A percentile compares a stretch with the other conserved stretches of the same genome.
phyloP scores from a whole-genome alignment of 2,329 filamentous ascomycete species.

The Colletotrichum acutatum region DNA sequence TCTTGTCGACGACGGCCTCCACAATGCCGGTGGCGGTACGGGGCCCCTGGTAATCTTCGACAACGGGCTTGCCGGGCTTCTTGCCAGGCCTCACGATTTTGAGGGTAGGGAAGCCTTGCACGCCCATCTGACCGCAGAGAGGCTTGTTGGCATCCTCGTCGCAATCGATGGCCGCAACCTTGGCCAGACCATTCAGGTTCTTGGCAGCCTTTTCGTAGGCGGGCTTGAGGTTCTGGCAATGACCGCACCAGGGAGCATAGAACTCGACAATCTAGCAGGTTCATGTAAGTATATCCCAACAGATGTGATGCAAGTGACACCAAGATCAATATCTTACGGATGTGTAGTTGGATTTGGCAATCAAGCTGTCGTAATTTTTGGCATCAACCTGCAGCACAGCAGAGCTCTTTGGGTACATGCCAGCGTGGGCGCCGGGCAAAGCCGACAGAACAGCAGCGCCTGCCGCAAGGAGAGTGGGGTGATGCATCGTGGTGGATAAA shows the following conservation, averaged over 20 bases:
- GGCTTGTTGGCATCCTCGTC: slow-evolving; percentile 93
- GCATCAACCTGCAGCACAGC: slow-evolving; percentile 85
- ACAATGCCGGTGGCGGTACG: slow-evolving; percentile 88
- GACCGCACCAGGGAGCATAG: slow-evolving; percentile 97
- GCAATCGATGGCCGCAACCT: slow-evolving; percentile 94
- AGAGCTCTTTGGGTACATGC: slow-evolving; percentile 87
- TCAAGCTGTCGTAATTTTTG: slow-evolving; percentile 83
- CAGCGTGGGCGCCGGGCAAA: slow-evolving; percentile 73
- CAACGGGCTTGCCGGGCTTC: slow-evolving; percentile 77
- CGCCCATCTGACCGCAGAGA: slow-evolving; percentile 85
- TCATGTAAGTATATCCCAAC: neutral
- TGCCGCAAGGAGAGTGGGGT: slow-evolving; percentile 61
- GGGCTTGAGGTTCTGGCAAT: slow-evolving; percentile 95
- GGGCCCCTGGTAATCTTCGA: slow-evolving; percentile 91
- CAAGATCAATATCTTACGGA: slow-evolving; percentile 66
- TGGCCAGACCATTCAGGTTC: slow-evolving; percentile 89
- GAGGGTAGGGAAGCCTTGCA: slow-evolving; percentile 94
- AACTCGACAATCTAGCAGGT: slow-evolving; percentile 75
- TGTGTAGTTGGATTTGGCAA: slow-evolving; percentile 90
- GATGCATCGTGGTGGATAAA: slow-evolving; percentile 59
- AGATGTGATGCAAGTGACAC: neutral
- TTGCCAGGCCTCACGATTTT: slow-evolving; percentile 91
- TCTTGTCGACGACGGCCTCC: slow-evolving; percentile 85
- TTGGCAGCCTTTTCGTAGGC: slow-evolving; percentile 95
- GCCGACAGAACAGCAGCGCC: slow-evolving; percentile 73